Conservation (phyloP, 495 filamentous ascomycete genomes). For the Clavariopsis aquatica region DNA sequence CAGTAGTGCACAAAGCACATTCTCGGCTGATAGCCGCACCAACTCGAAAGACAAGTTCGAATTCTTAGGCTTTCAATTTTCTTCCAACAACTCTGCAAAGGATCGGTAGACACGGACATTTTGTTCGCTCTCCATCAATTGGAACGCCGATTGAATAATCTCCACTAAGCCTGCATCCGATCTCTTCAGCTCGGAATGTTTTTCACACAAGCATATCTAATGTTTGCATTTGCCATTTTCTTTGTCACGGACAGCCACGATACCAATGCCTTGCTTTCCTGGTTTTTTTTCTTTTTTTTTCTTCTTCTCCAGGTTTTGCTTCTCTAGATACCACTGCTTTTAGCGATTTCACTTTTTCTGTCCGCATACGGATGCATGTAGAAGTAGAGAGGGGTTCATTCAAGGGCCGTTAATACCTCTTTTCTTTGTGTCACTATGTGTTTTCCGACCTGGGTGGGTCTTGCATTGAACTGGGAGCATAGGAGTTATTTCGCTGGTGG, state of each 20-base stretch:
- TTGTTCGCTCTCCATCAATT: slow-evolving; percentile 2
- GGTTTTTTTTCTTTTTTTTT: slow-evolving; percentile 24
- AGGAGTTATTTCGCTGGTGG: background rate
- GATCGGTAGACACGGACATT: slow-evolving; percentile 22
- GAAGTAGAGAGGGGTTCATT: background rate
- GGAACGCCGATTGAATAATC: slow-evolving; percentile 10
- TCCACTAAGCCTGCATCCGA: background rate
- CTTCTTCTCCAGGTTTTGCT: slow-evolving; percentile 28
- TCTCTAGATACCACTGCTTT: slow-evolving; percentile 36
- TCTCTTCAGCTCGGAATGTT: background rate
- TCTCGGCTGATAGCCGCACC: slow-evolving; percentile 25
- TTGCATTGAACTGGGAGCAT: slow-evolving; percentile 2
- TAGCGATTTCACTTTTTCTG: slow-evolving; percentile 25
- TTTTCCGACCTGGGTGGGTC: background rate
- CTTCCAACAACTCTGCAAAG: slow-evolving; percentile 28
- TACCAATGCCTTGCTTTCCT: slow-evolving; percentile 26
- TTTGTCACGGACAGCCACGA: slow-evolving; percentile 27
- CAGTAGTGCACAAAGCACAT: slow-evolving; percentile 9
- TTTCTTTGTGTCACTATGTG: slow-evolving; percentile 1
- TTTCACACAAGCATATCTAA: slow-evolving; percentile 9
- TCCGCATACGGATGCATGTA: background rate
- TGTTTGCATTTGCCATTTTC: slow-evolving; percentile 15
- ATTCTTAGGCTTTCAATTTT: slow-evolving; percentile 35
- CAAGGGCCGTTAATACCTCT: slow-evolving; percentile 14
- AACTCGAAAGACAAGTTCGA: slow-evolving; percentile 38